Evolutionary conservation across 352 stramenopile species (phyloP).

Genomic region (Lagenidium giganteum): DNA sequence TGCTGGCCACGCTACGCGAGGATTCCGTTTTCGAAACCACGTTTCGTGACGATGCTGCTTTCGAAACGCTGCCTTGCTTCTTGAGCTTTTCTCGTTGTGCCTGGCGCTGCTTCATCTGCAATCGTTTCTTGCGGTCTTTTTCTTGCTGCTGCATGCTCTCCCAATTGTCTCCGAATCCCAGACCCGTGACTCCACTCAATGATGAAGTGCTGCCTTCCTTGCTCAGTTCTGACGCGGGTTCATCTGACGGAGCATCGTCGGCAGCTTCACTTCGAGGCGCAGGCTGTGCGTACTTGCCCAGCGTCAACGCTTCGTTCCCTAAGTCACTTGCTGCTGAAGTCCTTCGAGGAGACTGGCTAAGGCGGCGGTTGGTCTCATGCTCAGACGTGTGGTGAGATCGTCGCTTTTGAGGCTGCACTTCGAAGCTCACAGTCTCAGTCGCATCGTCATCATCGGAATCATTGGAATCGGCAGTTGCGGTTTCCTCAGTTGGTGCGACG

Average conservation of each 20-base stretch:
- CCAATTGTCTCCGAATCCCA: slow-evolving; percentile 52
- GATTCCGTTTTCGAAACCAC: too few species aligned
- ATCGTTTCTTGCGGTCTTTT: slow-evolving; percentile 60
- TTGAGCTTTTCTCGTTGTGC: slow-evolving; percentile 75
- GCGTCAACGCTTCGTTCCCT: neutral
- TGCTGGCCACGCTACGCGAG: too few species aligned
- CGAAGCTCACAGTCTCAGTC: slow-evolving; percentile 45
- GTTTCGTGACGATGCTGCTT: too few species aligned
- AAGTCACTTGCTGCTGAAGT: neutral
- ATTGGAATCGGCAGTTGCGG: too few species aligned
- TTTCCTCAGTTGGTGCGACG: too few species aligned
- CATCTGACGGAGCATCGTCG: neutral
- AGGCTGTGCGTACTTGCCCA: neutral
- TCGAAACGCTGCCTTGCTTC: too few species aligned
- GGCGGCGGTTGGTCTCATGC: slow-evolving; percentile 6
- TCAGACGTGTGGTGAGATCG: neutral
- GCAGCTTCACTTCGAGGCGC: neutral
- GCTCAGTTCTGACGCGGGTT: slow-evolving; percentile 1
- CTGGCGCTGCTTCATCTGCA: slow-evolving; percentile 72
- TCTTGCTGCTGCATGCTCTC: slow-evolving; percentile 69
- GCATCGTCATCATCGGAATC: slow-evolving; percentile 9
- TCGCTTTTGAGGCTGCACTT: slow-evolving; percentile 34
- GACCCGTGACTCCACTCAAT: slow-evolving; percentile 15
- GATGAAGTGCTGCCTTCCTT: neutral
- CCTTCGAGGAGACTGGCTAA: too few species aligned